Conservation (phyloP, 352 stramenopile genomes). For the Phytophthora kernoviae region DNA sequence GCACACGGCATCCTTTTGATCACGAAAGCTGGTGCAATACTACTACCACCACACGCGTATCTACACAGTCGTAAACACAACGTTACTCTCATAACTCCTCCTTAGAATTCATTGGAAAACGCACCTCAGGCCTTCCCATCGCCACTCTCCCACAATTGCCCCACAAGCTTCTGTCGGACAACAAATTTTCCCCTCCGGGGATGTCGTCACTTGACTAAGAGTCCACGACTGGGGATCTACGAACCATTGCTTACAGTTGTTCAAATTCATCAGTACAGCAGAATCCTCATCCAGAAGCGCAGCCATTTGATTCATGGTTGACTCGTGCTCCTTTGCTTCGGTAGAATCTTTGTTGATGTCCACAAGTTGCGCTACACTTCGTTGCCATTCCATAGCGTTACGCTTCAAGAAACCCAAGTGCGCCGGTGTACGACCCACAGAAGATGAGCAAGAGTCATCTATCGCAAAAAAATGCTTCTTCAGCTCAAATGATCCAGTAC, state of each 20-base stretch:
- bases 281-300: conserved; percentile 43
- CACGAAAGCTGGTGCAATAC: conserved; percentile 46
- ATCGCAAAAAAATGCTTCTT: conserved; percentile 14
- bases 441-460: conserved; percentile 1
- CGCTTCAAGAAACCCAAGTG: conserved; percentile 33
- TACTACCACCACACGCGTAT: conserved; percentile 46
- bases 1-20: conserved; percentile 57
- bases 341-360: conserved; percentile 12
- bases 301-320: conserved; percentile 32
- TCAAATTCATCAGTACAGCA: conserved; percentile 25
- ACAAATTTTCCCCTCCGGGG: conserved; percentile 34
- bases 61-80: conserved; percentile 24
- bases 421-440: conserved; percentile 10
- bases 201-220: conserved; percentile 24
- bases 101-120: conserved; percentile 1
- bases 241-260: conserved; percentile 47
- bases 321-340: conserved; percentile 2
- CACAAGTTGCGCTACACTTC: conserved; percentile 29
- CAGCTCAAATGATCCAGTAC: conserved; percentile 17
- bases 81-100: neutral
- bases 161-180: conserved; percentile 50
- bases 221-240: conserved; percentile 60
- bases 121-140: conserved; percentile 55
- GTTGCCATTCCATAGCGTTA: conserved; percentile 48
- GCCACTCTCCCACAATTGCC: conserved; percentile 51